These are phyloP conservation scores for Gaertneriomyces sp. DNA, from an alignment of 192 early-diverging fungal genomes.

Conservation along the genomic window DNA sequence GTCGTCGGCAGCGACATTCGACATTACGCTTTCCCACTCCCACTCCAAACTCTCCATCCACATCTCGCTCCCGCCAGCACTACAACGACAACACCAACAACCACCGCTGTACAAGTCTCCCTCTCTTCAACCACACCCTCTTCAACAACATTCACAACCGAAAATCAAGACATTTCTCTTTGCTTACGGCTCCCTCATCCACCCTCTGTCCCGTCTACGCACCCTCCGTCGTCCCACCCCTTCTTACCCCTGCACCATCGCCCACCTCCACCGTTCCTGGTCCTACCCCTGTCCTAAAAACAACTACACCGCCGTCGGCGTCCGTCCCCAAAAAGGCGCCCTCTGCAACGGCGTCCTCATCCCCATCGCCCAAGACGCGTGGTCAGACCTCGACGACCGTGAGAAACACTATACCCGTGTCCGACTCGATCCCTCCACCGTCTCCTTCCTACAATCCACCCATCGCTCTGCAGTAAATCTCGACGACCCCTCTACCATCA, in stretches of 20 bases:
- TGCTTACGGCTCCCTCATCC: constrained; percentile 49
- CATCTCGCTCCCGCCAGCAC: no score
- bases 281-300: constrained; percentile 34
- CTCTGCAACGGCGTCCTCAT: constrained; percentile 48
- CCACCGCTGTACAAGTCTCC: no score
- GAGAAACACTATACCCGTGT: constrained; percentile 37
- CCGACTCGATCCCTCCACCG: constrained; percentile 13
- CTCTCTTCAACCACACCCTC: no score
- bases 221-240: constrained; percentile 20
- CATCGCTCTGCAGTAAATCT: no score
- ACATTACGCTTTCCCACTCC: no score
- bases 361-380: constrained; percentile 23
- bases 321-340: constrained; percentile 2
- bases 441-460: background rate
- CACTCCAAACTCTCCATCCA: no score
- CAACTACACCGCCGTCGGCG: constrained; percentile 45
- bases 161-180: constrained; percentile 35
- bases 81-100: no score
- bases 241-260: constrained; percentile 32
- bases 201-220: constrained; percentile 33
- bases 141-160: no score
- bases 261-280: constrained; percentile 39
- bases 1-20: no score
- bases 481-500: constrained; percentile 4
- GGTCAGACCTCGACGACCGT: constrained; percentile 36